A percentile compares a stretch with the other conserved stretches of the same genome.
Evolutionary conservation across 2,329 filamentous ascomycete species (phyloP).

Genomic region (Neurospora crassa): DNA sequence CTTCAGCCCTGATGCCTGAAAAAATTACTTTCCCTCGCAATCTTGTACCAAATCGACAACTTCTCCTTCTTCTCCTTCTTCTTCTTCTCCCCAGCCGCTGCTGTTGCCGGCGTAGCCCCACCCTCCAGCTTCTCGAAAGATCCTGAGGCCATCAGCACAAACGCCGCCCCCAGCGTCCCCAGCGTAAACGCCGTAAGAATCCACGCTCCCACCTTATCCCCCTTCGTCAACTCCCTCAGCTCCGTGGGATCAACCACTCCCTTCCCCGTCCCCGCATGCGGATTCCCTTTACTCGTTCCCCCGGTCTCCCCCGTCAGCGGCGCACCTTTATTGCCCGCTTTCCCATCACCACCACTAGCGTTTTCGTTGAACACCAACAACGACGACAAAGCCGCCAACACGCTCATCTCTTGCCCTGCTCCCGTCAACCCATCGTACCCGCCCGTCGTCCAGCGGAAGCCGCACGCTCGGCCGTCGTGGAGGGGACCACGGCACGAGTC

Average conservation of each 20-base stretch:
- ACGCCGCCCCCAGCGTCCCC: slow-evolving; percentile 22
- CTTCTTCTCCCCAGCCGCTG: not conserved
- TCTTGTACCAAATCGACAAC: not conserved
- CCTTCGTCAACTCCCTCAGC: slow-evolving; percentile 15
- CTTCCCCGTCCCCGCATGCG: slow-evolving; percentile 17
- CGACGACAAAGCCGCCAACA: slow-evolving; percentile 35
- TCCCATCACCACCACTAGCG: not conserved
- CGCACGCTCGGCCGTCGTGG: slow-evolving; percentile 29
- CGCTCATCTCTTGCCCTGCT: slow-evolving; percentile 41
- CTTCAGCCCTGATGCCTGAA: not conserved
- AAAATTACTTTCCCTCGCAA: not conserved
- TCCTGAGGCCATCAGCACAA: slow-evolving; percentile 26
- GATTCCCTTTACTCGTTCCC: slow-evolving; percentile 28
- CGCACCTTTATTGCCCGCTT: slow-evolving; percentile 8
- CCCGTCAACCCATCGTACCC: slow-evolving; percentile 33
- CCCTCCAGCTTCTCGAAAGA: not conserved
- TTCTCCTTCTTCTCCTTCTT: not conserved
- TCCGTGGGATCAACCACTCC: slow-evolving; percentile 2
- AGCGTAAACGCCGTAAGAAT: slow-evolving; percentile 30
- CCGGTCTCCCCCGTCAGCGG: slow-evolving; percentile 32
- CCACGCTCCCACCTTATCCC: slow-evolving; percentile 30
- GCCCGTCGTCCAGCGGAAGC: slow-evolving; percentile 35
- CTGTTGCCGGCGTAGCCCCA: not conserved
- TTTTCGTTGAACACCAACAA: slow-evolving; percentile 20
- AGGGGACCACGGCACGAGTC: slow-evolving; percentile 32